Evolutionary conservation across 2,329 filamentous ascomycete genomes (phyloP).

Genomic region (Parafenestella ontariensis): DNA sequence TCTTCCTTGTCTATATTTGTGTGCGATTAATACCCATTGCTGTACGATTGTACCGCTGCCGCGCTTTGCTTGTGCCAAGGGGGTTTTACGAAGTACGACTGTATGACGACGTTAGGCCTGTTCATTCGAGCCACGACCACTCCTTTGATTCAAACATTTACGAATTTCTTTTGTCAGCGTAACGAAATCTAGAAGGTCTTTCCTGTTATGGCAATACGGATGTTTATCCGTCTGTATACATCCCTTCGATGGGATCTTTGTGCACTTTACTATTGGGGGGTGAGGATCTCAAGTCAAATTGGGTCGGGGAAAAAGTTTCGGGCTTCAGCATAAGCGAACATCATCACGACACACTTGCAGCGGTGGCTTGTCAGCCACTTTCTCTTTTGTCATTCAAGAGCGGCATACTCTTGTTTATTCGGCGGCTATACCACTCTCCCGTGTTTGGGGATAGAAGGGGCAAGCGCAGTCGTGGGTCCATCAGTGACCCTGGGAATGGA

Average conservation of each 20-base stretch:
- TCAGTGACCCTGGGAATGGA: constrained; percentile 14
- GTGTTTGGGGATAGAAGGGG: constrained; percentile 30
- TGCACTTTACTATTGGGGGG: constrained; percentile 17
- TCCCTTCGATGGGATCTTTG: constrained; percentile 32
- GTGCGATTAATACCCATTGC: constrained; percentile 35
- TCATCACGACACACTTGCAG: constrained; percentile 33
- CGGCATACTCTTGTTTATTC: constrained; percentile 40
- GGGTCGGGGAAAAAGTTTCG: constrained; percentile 4
- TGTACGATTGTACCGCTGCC: constrained; percentile 43
- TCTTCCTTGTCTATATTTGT: constrained; percentile 38
- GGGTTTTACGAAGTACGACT: constrained; percentile 48
- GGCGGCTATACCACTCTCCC: constrained; percentile 40
- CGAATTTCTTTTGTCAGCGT: constrained; percentile 46
- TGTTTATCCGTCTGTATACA: constrained; percentile 16
- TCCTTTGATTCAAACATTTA: constrained; percentile 35
- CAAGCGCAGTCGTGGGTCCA: constrained; percentile 41
- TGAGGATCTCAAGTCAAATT: constrained; percentile 11
- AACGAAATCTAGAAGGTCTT: constrained; percentile 25
- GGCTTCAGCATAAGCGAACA: constrained; percentile 27
- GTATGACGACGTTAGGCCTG: constrained; percentile 42
- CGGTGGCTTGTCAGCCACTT: constrained; percentile 44
- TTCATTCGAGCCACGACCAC: constrained; percentile 40
- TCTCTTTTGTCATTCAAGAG: constrained; percentile 31
- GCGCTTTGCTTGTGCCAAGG: constrained; percentile 19
- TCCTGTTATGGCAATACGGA: constrained; percentile 16